phyloP scores from a whole-genome alignment of 179 eudicot species.

The Silene coronaria region DNA sequence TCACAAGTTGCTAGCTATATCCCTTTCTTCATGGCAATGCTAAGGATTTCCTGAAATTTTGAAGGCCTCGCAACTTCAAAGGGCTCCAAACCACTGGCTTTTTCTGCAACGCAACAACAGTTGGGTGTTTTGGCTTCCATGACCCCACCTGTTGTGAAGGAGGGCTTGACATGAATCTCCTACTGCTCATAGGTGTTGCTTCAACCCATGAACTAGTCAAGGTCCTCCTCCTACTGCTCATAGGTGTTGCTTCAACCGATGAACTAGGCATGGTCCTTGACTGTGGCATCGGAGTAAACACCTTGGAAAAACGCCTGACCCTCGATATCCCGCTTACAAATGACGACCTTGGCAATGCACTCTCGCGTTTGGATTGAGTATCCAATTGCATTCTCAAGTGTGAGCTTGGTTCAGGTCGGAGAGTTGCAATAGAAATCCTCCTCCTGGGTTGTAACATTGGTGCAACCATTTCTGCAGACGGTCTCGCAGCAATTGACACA shows the following conservation, averaged over 20 bases:
- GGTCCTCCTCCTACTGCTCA: slow-evolving; percentile 32
- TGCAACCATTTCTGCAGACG: slow-evolving; percentile 26
- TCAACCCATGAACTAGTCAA: slow-evolving; percentile 26
- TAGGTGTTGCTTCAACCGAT: slow-evolving; percentile 50
- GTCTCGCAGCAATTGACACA: slow-evolving; percentile 54
- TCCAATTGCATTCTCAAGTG: slow-evolving; percentile 36
- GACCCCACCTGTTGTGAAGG: slow-evolving; percentile 51
- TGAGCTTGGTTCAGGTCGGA: slow-evolving; percentile 36
- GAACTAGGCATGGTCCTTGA: slow-evolving; percentile 24
- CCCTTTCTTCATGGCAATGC: slow-evolving; percentile 18
- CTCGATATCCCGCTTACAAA: slow-evolving; percentile 59
- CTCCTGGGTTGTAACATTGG: slow-evolving; percentile 46
- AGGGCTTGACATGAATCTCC: slow-evolving; percentile 73
- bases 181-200: slow-evolving; percentile 44
- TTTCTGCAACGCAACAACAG: slow-evolving; percentile 60
- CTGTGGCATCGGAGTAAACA: slow-evolving; percentile 45
- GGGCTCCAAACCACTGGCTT: slow-evolving; percentile 85
- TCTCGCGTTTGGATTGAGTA: slow-evolving; percentile 32
- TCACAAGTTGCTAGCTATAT: background rate
- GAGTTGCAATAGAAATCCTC: slow-evolving; percentile 64
- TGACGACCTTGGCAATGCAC: slow-evolving; percentile 42
- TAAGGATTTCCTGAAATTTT: slow-evolving; percentile 30
- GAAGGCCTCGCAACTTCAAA: slow-evolving; percentile 38
- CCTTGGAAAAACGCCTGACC: slow-evolving; percentile 57
- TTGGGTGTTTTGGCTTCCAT: slow-evolving; percentile 86